Evolutionary conservation across 148 eudicot genomes (phyloP), one percentile per base, ranked within the genome.

Genomic region (Polygonum aviculare): DNA sequence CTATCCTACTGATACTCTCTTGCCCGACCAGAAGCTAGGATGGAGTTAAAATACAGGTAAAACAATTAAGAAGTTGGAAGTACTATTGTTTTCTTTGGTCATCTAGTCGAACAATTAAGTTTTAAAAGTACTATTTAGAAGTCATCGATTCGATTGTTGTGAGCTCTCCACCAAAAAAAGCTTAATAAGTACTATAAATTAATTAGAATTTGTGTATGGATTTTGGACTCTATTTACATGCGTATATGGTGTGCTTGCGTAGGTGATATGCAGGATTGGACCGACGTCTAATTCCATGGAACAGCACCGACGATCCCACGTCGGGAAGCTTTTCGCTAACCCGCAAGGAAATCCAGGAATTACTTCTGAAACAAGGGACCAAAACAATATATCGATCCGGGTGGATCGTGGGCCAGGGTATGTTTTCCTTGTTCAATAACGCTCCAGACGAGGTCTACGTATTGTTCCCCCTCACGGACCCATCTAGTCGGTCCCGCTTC

Each of bases 1-100:
- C 48, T 62, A 85, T 74, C 90, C 94, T 0, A 83, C 88, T 9
- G 92, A 52, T 18, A 93, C 79, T 83, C 94, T 76, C 57, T 77
- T 91, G 50, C 88, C 92, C 26, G 84, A 79, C 7, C 85, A 88
- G 91, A 52, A 65, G 8, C 18, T 65, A 2, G 71, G 71, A 80
- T 86, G 86, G 84, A 49, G 5, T 69, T 2, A 16, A 4, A 83
- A 75, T 69, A 22, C 26, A 0, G 90, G 86, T 14, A 80, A n/a
- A n/a, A n/a, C n/a, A n/a, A n/a, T n/a, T n/a, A n/a, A n/a, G n/a
- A n/a, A n/a, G n/a, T n/a, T n/a, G n/a, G n/a, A n/a, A n/a, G n/a
- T n/a, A n/a, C n/a, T n/a, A n/a, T n/a, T n/a, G n/a, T n/a, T n/a
- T n/a, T n/a, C n/a, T n/a, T n/a, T n/a, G n/a, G n/a, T n/a, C n/a